These are phyloP conservation scores for Myochromella boudieri DNA, from an alignment of 768 basidiomycete genomes.

Conservation along the genomic window DNA sequence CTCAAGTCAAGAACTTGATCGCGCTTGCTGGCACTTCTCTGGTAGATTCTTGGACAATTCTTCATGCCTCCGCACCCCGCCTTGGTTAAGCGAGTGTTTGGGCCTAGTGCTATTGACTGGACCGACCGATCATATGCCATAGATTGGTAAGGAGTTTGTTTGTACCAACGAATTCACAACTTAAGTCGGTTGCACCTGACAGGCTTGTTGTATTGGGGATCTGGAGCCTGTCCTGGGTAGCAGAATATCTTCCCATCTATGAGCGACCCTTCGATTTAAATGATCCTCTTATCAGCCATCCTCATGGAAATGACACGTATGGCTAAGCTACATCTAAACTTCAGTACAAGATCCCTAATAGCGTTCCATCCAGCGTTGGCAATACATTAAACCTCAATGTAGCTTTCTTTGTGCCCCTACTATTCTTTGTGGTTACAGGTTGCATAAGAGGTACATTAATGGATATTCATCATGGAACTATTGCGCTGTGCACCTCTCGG, in stretches of 20 bases:
- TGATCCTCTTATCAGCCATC: constrained; percentile 55
- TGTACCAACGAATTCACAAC: background rate
- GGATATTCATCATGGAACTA: constrained; percentile 56
- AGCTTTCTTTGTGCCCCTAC: constrained; percentile 46
- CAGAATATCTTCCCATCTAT: constrained; percentile 40
- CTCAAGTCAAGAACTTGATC: background rate
- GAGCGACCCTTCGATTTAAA: constrained; percentile 47
- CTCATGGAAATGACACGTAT: constrained; percentile 51
- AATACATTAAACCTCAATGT: constrained; percentile 45
- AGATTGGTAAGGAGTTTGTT: constrained; percentile 48
- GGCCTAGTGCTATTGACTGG: constrained; percentile 40
- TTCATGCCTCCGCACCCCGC: constrained; percentile 7
- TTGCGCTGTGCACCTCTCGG: constrained; percentile 47
- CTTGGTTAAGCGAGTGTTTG: constrained; percentile 29
- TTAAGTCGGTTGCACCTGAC: background rate
- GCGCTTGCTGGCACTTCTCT: too few relatives aligned
- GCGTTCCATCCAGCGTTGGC: constrained; percentile 38
- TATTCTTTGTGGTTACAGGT: constrained; percentile 36
- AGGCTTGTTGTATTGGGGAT: constrained; percentile 39
- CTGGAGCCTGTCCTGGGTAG: constrained; percentile 41
- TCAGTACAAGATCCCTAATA: background rate
- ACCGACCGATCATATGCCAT: constrained; percentile 44
- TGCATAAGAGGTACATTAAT: constrained; percentile 42
- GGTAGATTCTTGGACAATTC: too few relatives aligned
- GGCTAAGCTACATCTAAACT: constrained; percentile 13